Base-by-base conservation (phyloP, 306 rosid genomes). In the Pyrus pyrifolia region DNA sequence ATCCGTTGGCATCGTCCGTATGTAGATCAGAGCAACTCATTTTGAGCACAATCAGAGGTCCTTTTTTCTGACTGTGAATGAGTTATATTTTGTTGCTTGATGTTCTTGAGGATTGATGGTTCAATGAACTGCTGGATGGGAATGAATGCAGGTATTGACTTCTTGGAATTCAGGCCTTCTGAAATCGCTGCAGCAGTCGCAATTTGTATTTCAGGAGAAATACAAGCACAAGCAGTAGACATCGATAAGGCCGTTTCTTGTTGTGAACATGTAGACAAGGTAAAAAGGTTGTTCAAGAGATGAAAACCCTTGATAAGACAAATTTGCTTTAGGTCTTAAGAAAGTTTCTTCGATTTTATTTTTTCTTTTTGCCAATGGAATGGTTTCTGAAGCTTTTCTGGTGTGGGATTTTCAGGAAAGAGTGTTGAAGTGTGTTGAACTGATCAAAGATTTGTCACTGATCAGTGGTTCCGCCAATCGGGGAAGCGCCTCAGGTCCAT, bases 181-280 rank as follows among this genome's bases (percentile, higher is more conserved):
- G 98, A 93, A 83, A 88, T 93, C 21, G 98, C 96, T 30, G 89
- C 93, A 44, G 91, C 96, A 9, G 93, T 85, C 69, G 96, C 97
- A 77, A 85, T 90, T 71, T 87, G 77, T 61, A 80, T 85, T 74
- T 81, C 85, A 61, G 75, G 84, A 63, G 89, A 84, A 67, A 53
- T 74, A 44, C 84, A 84, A 84, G 77, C 72, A 33, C 84, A 84
- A 84, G 76, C 72, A 74, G 78, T 42, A 65, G 91, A 83, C 72
- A 64, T 83, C 22, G 86, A 86, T 18, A 75, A 82, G 53, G 87
- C 82, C 83, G 76, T 85, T 21, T 33, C 89, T 71, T 81, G 88
- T 84, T 86, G 87, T 80, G 63, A 49, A 64, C 71, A 73, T 46
- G 85, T 82, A 12, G 87, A 81, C 69, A 85, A 91, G 95, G 98